phyloP scores from a whole-genome alignment of 495 filamentous ascomycete genomes.

The Aspergillus biplanus region DNA sequence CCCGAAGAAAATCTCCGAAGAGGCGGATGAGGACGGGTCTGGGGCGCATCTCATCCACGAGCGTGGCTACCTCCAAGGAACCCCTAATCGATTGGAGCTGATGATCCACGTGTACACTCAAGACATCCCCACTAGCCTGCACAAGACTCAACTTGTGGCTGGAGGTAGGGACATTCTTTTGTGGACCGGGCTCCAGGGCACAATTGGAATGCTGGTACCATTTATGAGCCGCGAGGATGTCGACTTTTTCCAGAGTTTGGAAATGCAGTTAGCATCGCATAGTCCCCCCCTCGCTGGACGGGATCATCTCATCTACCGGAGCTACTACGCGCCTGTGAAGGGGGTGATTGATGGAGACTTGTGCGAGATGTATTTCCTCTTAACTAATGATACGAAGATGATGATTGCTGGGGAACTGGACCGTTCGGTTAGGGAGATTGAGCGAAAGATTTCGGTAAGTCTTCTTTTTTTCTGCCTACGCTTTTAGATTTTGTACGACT shows the following conservation, averaged over 20 bases:
- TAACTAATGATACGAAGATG: constrained; percentile 85
- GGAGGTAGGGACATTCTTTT: constrained; percentile 90
- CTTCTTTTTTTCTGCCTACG: neutral
- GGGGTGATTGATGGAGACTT: constrained; percentile 98
- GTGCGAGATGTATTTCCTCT: constrained; percentile 83
- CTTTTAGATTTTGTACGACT: constrained; percentile 17
- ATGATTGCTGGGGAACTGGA: constrained; percentile 94
- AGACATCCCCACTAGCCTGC: constrained; percentile 88
- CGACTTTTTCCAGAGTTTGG: constrained; percentile 94
- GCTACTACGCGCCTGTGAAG: constrained; percentile 98
- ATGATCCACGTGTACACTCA: constrained; percentile 89
- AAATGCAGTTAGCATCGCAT: constrained; percentile 81
- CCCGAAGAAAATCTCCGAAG: constrained; percentile 81
- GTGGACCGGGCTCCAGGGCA: constrained; percentile 94
- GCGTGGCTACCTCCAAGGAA: constrained; percentile 83
- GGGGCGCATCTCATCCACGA: constrained; percentile 89
- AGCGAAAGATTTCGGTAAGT: constrained; percentile 90
- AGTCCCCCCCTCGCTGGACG: constrained; percentile 86
- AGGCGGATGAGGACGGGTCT: constrained; percentile 89
- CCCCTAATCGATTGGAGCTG: constrained; percentile 79
- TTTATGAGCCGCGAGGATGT: constrained; percentile 90
- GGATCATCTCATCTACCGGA: constrained; percentile 91
- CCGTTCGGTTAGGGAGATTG: constrained; percentile 86
- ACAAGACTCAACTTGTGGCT: constrained; percentile 86
- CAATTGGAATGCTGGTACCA: constrained; percentile 87